Percentiles rank a stretch among this genome's conserved stretches.
Conservation (phyloP, 2,329 filamentous ascomycete genomes). For the Tolypocladium amazonense region DNA sequence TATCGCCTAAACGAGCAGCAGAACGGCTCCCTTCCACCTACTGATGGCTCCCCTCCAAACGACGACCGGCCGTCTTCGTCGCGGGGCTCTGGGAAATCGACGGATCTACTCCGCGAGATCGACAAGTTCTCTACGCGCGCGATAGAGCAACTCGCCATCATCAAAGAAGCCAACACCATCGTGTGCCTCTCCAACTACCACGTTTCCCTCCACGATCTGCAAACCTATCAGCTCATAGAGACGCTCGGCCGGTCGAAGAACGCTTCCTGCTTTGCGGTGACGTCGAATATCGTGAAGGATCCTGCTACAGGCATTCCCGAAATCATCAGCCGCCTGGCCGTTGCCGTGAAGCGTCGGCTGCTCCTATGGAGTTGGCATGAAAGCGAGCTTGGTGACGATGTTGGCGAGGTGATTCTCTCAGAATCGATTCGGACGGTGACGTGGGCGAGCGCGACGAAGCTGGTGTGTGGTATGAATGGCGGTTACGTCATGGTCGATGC, state of each 20-base stretch:
- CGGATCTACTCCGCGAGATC: slow-evolving; percentile 80
- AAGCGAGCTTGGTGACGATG: slow-evolving; percentile 70
- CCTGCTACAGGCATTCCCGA: slow-evolving; percentile 76
- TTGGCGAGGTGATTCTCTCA: slow-evolving; percentile 65
- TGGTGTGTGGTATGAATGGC: slow-evolving; percentile 84
- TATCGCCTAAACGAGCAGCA: slow-evolving; percentile 74
- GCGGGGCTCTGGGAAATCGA: slow-evolving; percentile 39
- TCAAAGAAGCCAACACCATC: slow-evolving; percentile 88
- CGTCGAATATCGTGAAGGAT: slow-evolving; percentile 92
- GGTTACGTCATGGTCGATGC: slow-evolving; percentile 88
- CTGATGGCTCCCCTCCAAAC: slow-evolving; percentile 16
- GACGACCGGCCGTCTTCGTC: slow-evolving; percentile 15
- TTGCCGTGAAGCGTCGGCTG: slow-evolving; percentile 84
- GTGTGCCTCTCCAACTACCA: slow-evolving; percentile 85
- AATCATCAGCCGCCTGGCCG: slow-evolving; percentile 83
- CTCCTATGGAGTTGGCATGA: slow-evolving; percentile 94
- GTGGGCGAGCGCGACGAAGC: slow-evolving; percentile 78
- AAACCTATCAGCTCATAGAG: slow-evolving; percentile 74
- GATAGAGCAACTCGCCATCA: slow-evolving; percentile 87
- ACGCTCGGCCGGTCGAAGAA: slow-evolving; percentile 75
- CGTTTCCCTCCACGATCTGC: slow-evolving; percentile 81
- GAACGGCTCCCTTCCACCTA: slow-evolving; percentile 19
- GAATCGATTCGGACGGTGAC: slow-evolving; percentile 82
- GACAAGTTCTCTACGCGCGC: slow-evolving; percentile 88
- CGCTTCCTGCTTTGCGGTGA: slow-evolving; percentile 82